Evolutionary conservation across 306 rosid species (phyloP), one percentile per base, ranked within the genome.

Genomic region (Vigna angularis): DNA sequence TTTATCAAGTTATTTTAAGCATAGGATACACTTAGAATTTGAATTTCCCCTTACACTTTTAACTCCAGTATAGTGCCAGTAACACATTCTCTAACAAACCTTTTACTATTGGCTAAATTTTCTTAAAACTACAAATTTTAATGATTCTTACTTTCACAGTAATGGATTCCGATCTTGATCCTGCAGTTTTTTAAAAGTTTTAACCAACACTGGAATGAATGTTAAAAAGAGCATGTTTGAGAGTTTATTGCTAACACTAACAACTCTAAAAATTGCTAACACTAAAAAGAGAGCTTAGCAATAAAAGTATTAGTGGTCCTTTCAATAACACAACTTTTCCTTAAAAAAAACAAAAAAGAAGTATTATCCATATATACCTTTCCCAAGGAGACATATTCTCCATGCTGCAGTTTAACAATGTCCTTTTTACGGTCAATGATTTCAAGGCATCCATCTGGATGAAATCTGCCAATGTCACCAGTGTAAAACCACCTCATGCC

Each of bases 401-500:
- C 98, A 78, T 91, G 91, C 87, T 93, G 98, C 83, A 93, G 90
- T 82, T 93, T 93, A 77, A 93, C 91, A 51, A 93, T 93, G 80
- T 93, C 98, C 88, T 93, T 93, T 84, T 88, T 93, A 30, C 97
- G 94, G 83, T 93, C 97, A 82, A 91, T 85, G 73, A 93, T 91
- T 88, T 93, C 94, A 61, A 91, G 97, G 87, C 97, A 93, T 57
- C 98, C 98, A 79, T 93, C 97, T 53, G 87, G 36, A 66, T 91
- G 98, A 75, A 91, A 81, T 76, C 85, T 87, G 75, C 98, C 98
- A n/a, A 93, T 71, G 66, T 93, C 98, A 82, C 98, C 97, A 9
- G 93, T 91, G 84, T 84, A 89, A 86, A 93, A 93, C 98, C 98
- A 93, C 82, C 94, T 91, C 94, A 81, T 85, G 76, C 97, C 98